Evolutionary conservation across 1,139 yeast genomes (phyloP), one percentile per base, ranked within the genome.

Genomic region (Blastobotrys aristatus): DNA sequence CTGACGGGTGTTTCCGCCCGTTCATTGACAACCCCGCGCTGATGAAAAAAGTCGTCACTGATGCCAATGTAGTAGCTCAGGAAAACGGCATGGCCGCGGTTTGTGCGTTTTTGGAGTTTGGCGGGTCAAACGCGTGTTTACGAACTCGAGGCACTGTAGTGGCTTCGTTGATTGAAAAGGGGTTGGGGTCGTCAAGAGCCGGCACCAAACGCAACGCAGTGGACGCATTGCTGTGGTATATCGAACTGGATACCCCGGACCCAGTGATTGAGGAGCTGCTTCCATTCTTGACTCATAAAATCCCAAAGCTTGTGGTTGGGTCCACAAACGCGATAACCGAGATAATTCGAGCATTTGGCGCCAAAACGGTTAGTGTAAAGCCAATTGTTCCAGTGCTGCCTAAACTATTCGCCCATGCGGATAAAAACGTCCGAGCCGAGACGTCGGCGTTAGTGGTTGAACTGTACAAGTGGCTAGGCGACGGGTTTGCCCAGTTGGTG

Each of bases 51-150:
- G 74, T 82, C 33, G 79, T 84, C 10, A 73, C 77, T 6, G 99
- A 92, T 63, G 65, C 84, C 37, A 92, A 92, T 63, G 97, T 89
- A 14, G 95, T 86, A 20, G 96, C 98, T 0, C 96, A 89, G 57
- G 97, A 92, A 61, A 70, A 84, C 0, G 97, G 89, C 11, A 70
- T 88, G 33, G 65, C 70, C 11, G 73, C 85, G 4, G 65, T 86
- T 22, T 66, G 67, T 13, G 74, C 77, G n/a, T 77, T 78, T 56
- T 69, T 86, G 48, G 77, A 78, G 57, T 76, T 65, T 58, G 89
- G 87, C 1, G 86, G 83, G 0, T 59, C 75, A 6, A 59, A 56
- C 44, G 70, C 63, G 53, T 74, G 66, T 49, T 49, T 57, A 47
- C 49, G 61, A 24, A 54, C 65, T 16, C 72, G 77, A 52, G 57